Evolutionary conservation across 1,284 basidiomycete genomes (phyloP), one percentile per base, ranked within the genome.

Genomic region (Cutaneotrichosporon spelunceum): DNA sequence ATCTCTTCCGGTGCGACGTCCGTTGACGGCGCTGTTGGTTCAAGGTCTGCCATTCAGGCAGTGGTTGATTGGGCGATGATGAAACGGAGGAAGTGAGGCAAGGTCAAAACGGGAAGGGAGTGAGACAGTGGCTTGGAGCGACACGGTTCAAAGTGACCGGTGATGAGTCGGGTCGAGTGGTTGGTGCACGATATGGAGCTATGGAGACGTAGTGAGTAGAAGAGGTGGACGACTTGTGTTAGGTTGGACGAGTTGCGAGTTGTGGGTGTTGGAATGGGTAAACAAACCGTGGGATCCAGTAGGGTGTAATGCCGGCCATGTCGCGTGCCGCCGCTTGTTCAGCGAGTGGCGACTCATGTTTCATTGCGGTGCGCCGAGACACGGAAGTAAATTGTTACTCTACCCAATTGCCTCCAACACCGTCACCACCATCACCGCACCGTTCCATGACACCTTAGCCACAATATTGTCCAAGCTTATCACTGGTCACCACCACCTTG

Each of bases 11-110:
- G 63, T 16, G 63, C 56, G 11, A 57, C 54, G 58, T 49, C 80
- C 73, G 58, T 70, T 77, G 54, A 80, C 77, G 65, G 60, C 45
- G 56, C 63, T 45, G 61, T 67, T 23, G 59, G 61, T 53, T 62
- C 59, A 23, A 62, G 56, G 44, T 57, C 57, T 48, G 67, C 68
- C 69, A 70, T 69, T 29, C 14, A 50, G 48, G 27, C 48, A 50
- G 48, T n/a, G 39, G 16, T 7, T 19, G 39, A 42, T 19, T 16
- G 39, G 39, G 39, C 39, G 16, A 42, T n/a, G 19, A n/a, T 42
- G 23, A 13, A 47, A 26, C 1, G 45, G 45, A 24, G 23, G 16
- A 47, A 1, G 45, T 47, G 39, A 42, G 39, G 19, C 19, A 42
- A 42, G 39, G 39, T n/a, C 11, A 19, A 7, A 19, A 16, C 39